Conservation (phyloP, 495 filamentous ascomycete genomes). For the Xylaria flabelliformis region DNA sequence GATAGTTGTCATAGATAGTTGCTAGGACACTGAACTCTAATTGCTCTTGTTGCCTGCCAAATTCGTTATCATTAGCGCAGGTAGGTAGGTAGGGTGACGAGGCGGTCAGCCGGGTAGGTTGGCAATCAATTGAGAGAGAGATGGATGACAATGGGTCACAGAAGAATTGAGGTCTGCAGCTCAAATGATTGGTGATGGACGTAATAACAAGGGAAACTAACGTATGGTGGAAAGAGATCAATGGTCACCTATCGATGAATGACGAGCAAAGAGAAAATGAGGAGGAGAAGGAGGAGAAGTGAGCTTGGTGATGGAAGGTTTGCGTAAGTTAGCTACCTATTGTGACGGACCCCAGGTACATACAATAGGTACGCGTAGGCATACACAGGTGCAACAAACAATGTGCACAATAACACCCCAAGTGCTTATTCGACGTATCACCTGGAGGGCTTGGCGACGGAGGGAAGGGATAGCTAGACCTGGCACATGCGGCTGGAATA, state of each 20-base stretch:
- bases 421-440: not conserved
- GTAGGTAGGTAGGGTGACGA: not conserved
- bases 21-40: not conserved
- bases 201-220: not conserved
- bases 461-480: not conserved
- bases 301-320: constrained; percentile 19
- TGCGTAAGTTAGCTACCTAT: too few relatives aligned
- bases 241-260: constrained; percentile 6
- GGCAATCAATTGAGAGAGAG: constrained; percentile 1
- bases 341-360: not conserved
- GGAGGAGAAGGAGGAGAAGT: constrained; percentile 23
- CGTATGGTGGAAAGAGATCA: not conserved
- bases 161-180: not conserved
- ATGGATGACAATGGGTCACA: not conserved
- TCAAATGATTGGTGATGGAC: not conserved
- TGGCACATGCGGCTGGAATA: constrained; percentile 1
- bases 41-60: constrained; percentile 1
- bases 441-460: not conserved
- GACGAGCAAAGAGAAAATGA: not conserved
- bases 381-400: not conserved
- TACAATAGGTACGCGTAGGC: not conserved
- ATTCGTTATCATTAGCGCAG: not conserved
- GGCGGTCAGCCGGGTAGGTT: constrained; percentile 10
- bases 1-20: not conserved
- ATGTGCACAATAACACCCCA: not conserved